Conservation (phyloP, 345 rosid genomes). For the Draba incana region DNA sequence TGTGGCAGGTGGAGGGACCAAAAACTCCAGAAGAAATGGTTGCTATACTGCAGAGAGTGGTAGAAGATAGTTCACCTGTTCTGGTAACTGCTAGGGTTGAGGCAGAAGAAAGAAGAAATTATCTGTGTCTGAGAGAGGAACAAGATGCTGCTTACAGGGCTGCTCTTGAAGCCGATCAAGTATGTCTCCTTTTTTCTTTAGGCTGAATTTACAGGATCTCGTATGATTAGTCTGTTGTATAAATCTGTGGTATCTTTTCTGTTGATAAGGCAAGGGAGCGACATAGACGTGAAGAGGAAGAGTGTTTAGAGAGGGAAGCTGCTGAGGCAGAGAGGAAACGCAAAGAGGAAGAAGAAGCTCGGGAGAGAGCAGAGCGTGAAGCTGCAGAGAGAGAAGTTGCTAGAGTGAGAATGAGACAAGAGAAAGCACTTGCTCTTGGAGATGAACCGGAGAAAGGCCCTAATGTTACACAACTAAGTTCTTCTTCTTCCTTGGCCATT, state of each 20-base stretch:
- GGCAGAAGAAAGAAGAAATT: conserved; percentile 90
- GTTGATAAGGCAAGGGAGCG: too few relatives aligned
- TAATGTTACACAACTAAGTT: conserved; percentile 43
- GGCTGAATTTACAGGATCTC: too few relatives aligned
- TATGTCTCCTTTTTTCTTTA: too few relatives aligned
- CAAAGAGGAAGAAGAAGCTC: conserved; percentile 92
- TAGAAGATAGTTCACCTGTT: conserved; percentile 93
- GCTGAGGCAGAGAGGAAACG: conserved; percentile 88
- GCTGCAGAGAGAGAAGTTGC: conserved; percentile 90
- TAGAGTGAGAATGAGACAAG: conserved; percentile 70
- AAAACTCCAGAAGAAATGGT: conserved; percentile 86
- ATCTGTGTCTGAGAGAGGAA: conserved; percentile 63
- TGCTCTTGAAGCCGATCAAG: too few relatives aligned
- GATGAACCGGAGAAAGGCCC: too few relatives aligned
- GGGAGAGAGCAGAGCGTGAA: conserved; percentile 77
- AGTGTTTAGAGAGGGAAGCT: conserved; percentile 50
- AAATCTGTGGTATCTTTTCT: too few relatives aligned
- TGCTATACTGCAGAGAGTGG: conserved; percentile 69
- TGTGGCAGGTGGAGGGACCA: conserved; percentile 85
- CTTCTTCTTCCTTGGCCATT: conserved; percentile 7
- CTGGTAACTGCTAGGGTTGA: conserved; percentile 87
- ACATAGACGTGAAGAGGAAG: too few relatives aligned
- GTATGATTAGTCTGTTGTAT: too few relatives aligned
- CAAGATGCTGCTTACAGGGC: too few relatives aligned
- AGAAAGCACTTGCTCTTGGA: conserved; percentile 41